These are phyloP conservation scores for Ophiostoma novo-ulmi DNA, from an alignment of 2,329 filamentous ascomycete genomes.

Conservation along the genomic window DNA sequence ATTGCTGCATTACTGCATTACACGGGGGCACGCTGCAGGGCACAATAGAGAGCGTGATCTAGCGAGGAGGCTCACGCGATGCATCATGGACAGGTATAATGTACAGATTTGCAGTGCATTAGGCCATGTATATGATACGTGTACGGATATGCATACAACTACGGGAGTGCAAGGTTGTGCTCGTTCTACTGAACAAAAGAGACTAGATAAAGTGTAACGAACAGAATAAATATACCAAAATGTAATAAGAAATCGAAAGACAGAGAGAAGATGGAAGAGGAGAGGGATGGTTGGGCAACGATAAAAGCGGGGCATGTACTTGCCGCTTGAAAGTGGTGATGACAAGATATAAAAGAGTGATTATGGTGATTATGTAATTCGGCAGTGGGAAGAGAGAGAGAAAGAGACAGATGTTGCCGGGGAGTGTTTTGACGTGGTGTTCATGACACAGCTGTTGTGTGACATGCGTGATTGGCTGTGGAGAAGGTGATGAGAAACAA, in stretches of 20 bases:
- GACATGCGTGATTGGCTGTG: background rate
- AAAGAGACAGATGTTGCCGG: background rate
- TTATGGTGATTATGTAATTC: background rate
- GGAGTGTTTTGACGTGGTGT: background rate
- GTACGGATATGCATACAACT: conserved; percentile 10
- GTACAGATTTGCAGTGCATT: background rate
- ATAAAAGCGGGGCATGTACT: background rate
- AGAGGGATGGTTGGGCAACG: background rate
- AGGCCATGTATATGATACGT: conserved; percentile 1
- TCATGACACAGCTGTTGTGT: background rate
- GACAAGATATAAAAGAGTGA: background rate
- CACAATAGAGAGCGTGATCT: background rate
- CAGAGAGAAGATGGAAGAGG: background rate
- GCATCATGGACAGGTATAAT: background rate
- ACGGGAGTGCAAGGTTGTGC: background rate
- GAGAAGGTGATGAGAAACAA: background rate
- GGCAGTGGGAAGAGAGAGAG: background rate
- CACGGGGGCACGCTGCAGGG: background rate
- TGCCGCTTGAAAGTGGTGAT: background rate
- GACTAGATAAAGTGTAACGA: background rate
- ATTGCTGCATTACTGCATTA: background rate
- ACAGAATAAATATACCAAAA: background rate
- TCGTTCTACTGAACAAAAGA: background rate
- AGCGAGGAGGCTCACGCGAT: conserved; percentile 10
- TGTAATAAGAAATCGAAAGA: background rate